Base-by-base conservation (phyloP, 139 green algal species). In the Chlorella sp. region DNA sequence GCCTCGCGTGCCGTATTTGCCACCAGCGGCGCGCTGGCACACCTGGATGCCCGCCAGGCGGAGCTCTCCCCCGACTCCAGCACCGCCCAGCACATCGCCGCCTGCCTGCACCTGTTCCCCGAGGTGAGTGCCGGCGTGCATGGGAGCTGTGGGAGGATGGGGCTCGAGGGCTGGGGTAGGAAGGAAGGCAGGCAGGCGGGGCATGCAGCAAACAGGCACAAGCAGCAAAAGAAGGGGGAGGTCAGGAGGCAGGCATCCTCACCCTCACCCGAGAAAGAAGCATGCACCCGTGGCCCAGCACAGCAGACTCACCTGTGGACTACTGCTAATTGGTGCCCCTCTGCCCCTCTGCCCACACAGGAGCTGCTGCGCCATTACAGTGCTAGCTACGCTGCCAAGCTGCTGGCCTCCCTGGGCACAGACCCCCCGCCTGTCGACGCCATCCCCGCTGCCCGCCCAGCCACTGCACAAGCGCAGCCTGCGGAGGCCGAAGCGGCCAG, bases 61-160 rank as follows among this genome's bases (percentile, higher is more conserved):
- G 28, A 64, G 79, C 42, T 85, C 42, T 48, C 79, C 28, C n/a
- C 60, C 1, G 61, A 61, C 83, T 30, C 26, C 36, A 24, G 22
- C 39, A 37, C 64, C 39, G 37, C n/a, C 14, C 53, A 87, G 83
- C 83, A 87, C 34, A 36, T 77, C 14, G 64, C 60, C 14, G 83
- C 83, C 60, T 87, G 83, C 83, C 83, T 87, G 83, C 60, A 39
- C 83, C 83, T 87, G 36, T 87, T 87, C 64, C 83, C 83, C 9
- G 36, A 87, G 83, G 83, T 64, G 57, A 39, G 79, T 0, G 37
- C 42, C 30, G 78, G 78, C 48, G 75, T 39, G 11, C 18, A 7
- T 42, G 32, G 75, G 30, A 26, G 30, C 32, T 42, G 11, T 12
- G 7, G 26, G 28, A 36, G 28, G 48, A 39, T 42, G 80, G 11